Base-by-base conservation (phyloP, 352 stramenopile genomes). In the Blastocystis sp. region DNA sequence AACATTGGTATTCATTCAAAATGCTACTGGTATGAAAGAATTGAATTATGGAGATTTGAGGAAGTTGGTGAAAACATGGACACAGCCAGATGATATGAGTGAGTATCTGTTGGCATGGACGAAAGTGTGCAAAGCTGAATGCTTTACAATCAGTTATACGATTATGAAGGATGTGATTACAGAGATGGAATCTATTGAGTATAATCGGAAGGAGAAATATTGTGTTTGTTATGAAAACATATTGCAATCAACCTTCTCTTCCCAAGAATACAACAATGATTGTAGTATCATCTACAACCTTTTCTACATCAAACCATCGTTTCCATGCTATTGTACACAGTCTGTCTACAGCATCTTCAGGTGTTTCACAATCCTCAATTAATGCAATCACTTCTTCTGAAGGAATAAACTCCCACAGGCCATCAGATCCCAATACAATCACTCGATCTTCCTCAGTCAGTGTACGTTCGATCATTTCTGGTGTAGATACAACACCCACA, bases 211-310 rank as follows among this genome's bases (percentile, higher is more conserved):
- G 71, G 49, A 63, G 51, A 77, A 29, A 24, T 83, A 0, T 0
- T 57, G 16, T 66, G 71, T 66, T 83, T 83, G 16, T 7, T 43
- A 37, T 65, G 5, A 2, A 83, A 83, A 66, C 71, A 83, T 1
- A 32, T 24, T 12, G 16, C n/a, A 16, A 37, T 21, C 9, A n/a
- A 1, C 1, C 21, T 51, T 77, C 65, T 29, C 66, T 80, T 14
- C 81, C 85, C 21, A 98, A 89, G 88, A 97, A 97, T 56, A 95
- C 95, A 69, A 98, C 94, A 90, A 97, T 97, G 46, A 99, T 93
- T 4, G 96, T 98, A 52, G 95, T 98, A 91, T 99, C 96, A 88
- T 99, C 96, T 88, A 98, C 97, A 19, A 99, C 96, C 88, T 98
- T 94, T 89, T 99, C 96, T 89, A 98, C 95, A 83, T 95, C 95